Conservation (phyloP, 305 asterid genomes). For the Rubia peregrina region DNA sequence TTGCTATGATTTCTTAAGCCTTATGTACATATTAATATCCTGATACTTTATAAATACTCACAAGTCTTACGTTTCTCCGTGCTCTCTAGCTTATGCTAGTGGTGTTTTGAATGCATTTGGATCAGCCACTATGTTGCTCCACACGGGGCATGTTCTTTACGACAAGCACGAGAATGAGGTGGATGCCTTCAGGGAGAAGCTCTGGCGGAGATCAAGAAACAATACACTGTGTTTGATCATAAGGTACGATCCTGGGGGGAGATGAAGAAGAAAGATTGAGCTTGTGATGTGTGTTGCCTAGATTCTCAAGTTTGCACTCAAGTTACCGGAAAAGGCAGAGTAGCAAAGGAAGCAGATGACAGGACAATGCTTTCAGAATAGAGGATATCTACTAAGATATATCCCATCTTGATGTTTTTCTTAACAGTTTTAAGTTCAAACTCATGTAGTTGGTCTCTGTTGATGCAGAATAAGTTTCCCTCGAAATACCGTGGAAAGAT, state of each 20-base stretch:
- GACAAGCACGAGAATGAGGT: constrained; percentile 76
- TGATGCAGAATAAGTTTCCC: not conserved
- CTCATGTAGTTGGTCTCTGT: not conserved
- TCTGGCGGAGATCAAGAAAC: constrained; percentile 56
- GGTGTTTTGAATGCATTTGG: not conserved
- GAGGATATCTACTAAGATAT: not conserved
- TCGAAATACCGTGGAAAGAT: too few species aligned
- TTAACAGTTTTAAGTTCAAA: not conserved
- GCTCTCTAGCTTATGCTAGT: not conserved
- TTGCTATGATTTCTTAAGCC: constrained; percentile 77
- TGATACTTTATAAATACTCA: constrained; percentile 3
- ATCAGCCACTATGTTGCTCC: constrained; percentile 62
- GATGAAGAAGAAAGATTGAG: constrained; percentile 40
- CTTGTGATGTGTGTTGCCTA: not conserved
- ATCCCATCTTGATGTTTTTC: not conserved
- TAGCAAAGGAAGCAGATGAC: not conserved
- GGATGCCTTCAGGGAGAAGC: constrained; percentile 69
- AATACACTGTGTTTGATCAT: constrained; percentile 44
- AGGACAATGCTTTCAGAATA: not conserved
- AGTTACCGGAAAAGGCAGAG: constrained; percentile 2
- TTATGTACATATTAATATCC: constrained; percentile 22
- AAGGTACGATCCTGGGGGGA: constrained; percentile 50
- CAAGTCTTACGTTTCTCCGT: not conserved
- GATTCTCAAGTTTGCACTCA: constrained; percentile 1
- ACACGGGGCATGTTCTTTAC: constrained; percentile 66